Conservation (phyloP, 768 basidiomycete species). For the Lactarius hatsudake region DNA sequence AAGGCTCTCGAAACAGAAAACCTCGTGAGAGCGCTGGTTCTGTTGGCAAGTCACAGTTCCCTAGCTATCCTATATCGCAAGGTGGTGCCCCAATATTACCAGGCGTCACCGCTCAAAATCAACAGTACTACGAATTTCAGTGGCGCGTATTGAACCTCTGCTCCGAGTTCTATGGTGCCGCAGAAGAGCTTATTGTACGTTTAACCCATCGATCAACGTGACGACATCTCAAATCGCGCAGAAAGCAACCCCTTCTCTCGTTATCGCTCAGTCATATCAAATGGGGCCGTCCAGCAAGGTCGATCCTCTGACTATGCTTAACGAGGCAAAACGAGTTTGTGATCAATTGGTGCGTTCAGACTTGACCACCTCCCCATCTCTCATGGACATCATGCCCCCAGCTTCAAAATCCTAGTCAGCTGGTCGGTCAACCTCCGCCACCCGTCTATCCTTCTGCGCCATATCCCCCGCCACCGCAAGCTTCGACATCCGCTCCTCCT, state of each 20-base stretch:
- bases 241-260: constrained; percentile 61
- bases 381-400: constrained; percentile 33
- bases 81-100: constrained; percentile 33
- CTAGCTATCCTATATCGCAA: constrained; percentile 25
- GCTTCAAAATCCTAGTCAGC: constrained; percentile 72
- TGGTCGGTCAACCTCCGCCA: constrained; percentile 65
- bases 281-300: constrained; percentile 66
- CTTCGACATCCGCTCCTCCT: constrained; percentile 33
- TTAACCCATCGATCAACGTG: constrained; percentile 16
- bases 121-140: constrained; percentile 82
- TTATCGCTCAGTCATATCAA: constrained; percentile 78
- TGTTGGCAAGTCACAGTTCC: constrained; percentile 41
- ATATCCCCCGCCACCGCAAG: constrained; percentile 33
- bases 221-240: constrained; percentile 28
- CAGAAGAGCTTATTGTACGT: constrained; percentile 80
- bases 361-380: constrained; percentile 6
- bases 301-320: constrained; percentile 71
- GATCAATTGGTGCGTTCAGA: constrained; percentile 60
- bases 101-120: constrained; percentile 61
- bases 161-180: constrained; percentile 82
- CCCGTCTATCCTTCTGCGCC: constrained; percentile 45
- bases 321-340: constrained; percentile 74
- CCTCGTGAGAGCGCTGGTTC: constrained; percentile 42
- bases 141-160: constrained; percentile 82
- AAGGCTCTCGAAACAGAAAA: constrained; percentile 75